Evolutionary conservation across 2,329 filamentous ascomycete species (phyloP), one percentile per base, ranked within the genome.

Genomic region (Fusarium sp.): DNA sequence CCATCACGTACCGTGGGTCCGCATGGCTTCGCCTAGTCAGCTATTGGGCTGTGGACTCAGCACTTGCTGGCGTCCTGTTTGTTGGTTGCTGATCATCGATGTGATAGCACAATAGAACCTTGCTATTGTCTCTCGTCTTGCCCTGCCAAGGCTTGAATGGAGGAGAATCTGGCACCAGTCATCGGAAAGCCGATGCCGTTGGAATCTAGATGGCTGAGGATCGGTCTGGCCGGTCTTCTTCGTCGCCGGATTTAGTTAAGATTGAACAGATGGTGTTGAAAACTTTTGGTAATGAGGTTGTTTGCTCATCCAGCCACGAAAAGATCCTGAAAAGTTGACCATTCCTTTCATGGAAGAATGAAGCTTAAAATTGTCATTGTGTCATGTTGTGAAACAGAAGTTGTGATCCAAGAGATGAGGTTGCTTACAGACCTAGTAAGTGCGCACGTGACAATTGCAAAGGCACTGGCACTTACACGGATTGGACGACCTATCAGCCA

Each of bases 221-320:
- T 41, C 58, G 67, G 67, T 53, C 55, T 60, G 42, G 37, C 67
- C 67, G 54, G 40, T 42, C 31, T 37, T 26, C 30, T 41, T 51
- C 23, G 26, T 60, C 62, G 63, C 67, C 67, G 67, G 67, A 70
- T 70, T 50, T 64, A 58, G 67, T 42, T 51, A 70, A 70, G 67
- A 44, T 57, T 67, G 57, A 44, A 47, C n/a, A 8, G 11, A 38
- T 50, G 23, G 36, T 38, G 45, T 52, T 44, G 51, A 15, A 34
- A 67, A 47, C 28, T 36, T 70, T 30, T 55, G 26, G 28, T 34
- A 20, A 45, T 45, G 33, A 28, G 26, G 11, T 42, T 36, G 26
- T 42, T 56, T 54, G 42, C 58, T 47, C 23, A 11, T 23, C 33
- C 47, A 70, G 58, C 47, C 63, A 65, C 36, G 6, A 36, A 16